Conservation (phyloP, 2,329 filamentous ascomycete species). For the Sclerotinia nivalis region DNA sequence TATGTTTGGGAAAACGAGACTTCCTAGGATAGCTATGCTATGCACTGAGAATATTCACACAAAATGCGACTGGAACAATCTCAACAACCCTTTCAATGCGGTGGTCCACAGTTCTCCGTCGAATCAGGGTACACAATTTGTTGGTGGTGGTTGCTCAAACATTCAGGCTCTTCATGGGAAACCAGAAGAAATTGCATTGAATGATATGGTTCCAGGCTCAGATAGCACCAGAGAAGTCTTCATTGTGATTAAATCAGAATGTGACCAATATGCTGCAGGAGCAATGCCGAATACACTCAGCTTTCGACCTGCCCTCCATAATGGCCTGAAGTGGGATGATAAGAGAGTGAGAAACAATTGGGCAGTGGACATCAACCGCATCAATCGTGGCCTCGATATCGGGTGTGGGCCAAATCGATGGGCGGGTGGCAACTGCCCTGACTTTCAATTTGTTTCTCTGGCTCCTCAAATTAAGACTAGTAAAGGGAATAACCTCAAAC, state of each 20-base stretch:
- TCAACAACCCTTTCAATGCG: not conserved
- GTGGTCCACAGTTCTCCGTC: too few species aligned
- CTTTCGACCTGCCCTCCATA: not conserved
- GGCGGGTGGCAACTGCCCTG: not conserved
- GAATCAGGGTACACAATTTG: not conserved
- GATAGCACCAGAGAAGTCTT: not conserved
- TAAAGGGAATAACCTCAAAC: not conserved
- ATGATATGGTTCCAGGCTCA: not conserved
- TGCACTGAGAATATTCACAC: fast-evolving
- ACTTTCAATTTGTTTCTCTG: not conserved
- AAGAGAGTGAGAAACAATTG: fast-evolving
- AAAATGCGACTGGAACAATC: not conserved
- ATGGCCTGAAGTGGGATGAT: not conserved
- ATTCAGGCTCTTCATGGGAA: not conserved
- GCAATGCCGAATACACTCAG: not conserved
- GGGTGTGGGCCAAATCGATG: not conserved
- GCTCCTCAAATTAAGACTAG: not conserved
- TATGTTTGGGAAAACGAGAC: not conserved
- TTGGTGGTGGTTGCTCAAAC: not conserved
- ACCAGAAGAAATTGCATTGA: not conserved
- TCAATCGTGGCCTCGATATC: too few species aligned
- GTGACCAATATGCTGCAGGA: not conserved
- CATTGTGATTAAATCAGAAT: not conserved
- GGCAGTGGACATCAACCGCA: not conserved
- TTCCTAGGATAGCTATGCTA: not conserved